phyloP scores from a whole-genome alignment of 495 filamentous ascomycete species.

The Aspergillus ostianus region DNA sequence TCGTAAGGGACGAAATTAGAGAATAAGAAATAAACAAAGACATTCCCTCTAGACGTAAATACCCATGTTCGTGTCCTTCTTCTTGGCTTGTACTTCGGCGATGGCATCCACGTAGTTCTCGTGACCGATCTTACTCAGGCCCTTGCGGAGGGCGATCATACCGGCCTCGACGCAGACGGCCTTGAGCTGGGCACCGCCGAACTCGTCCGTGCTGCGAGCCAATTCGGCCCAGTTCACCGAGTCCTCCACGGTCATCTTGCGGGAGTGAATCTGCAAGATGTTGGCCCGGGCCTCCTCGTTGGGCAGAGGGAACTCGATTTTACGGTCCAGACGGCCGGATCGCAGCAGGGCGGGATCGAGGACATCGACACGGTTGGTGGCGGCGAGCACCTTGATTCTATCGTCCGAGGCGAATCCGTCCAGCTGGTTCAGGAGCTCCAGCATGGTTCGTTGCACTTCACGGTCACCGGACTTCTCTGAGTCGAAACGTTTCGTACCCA shows the following conservation, averaged over 20 bases:
- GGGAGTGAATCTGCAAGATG: constrained; percentile 94
- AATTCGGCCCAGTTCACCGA: constrained; percentile 95
- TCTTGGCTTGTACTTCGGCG: constrained; percentile 94
- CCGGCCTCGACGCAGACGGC: constrained; percentile 98
- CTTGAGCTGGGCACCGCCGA: constrained; percentile 95
- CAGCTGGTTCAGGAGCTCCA: constrained; percentile 97
- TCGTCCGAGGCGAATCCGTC: constrained; percentile 99
- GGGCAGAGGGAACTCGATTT: constrained; percentile 99
- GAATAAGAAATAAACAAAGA: background rate
- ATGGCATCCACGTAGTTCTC: constrained; percentile 99
- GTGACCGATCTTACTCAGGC: constrained; percentile 90
- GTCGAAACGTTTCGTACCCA: constrained; percentile 98
- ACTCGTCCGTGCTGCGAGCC: constrained; percentile 97
- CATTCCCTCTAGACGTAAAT: constrained; percentile 44
- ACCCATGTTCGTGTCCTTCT: constrained; percentile 77
- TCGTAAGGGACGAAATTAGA: background rate
- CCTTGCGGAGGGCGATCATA: constrained; percentile 95
- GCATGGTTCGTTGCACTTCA: constrained; percentile 98
- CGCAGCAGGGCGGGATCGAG: constrained; percentile 92
- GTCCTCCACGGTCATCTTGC: constrained; percentile 96
- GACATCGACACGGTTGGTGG: constrained; percentile 97
- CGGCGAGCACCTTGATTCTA: constrained; percentile 96
- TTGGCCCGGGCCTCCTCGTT: constrained; percentile 98
- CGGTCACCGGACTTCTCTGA: constrained; percentile 97
- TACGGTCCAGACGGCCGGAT: constrained; percentile 92